phyloP scores from a whole-genome alignment of 2,329 filamentous ascomycete species.

The Aspergillus thermomutatus region DNA sequence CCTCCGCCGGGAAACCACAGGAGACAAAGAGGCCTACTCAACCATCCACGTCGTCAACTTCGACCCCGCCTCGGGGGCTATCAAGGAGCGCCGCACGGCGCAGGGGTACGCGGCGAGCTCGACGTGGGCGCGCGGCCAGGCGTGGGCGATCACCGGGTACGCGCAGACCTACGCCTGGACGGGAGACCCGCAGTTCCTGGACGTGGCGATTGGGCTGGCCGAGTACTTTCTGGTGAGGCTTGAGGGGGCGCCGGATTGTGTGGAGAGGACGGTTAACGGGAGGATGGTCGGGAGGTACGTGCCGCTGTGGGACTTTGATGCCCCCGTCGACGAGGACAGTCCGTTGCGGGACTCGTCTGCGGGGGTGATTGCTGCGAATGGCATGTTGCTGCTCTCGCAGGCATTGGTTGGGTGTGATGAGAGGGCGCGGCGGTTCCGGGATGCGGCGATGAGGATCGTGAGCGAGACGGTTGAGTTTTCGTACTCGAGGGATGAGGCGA shows the following conservation, averaged over 20 bases:
- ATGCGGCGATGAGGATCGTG: slow-evolving; percentile 9
- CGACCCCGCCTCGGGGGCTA: slow-evolving; percentile 9
- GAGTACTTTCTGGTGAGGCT: slow-evolving; percentile 37
- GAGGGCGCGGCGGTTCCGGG: slow-evolving; percentile 3
- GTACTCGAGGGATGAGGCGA: background rate
- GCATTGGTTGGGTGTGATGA: slow-evolving; percentile 2
- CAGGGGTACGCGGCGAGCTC: slow-evolving; percentile 21
- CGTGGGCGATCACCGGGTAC: slow-evolving; percentile 27
- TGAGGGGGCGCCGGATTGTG: slow-evolving; percentile 25
- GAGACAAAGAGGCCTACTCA: slow-evolving; percentile 9
- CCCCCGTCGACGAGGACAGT: slow-evolving; percentile 20
- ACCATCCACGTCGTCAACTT: slow-evolving; percentile 23
- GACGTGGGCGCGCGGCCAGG: slow-evolving; percentile 23
- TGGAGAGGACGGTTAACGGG: background rate
- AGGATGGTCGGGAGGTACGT: slow-evolving; percentile 12
- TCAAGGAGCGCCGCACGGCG: slow-evolving; percentile 17
- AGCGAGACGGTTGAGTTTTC: slow-evolving; percentile 7
- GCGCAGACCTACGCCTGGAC: slow-evolving; percentile 43
- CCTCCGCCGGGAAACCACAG: slow-evolving; percentile 26
- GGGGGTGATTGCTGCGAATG: slow-evolving; percentile 42
- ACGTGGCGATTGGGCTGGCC: slow-evolving; percentile 34
- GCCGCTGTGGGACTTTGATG: slow-evolving; percentile 43
- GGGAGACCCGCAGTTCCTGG: slow-evolving; percentile 24
- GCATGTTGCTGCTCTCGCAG: slow-evolving; percentile 39
- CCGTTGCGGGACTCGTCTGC: slow-evolving; percentile 39